These are phyloP conservation scores for Gentiana macrophylla DNA, from an alignment of 257 asterid genomes.

Conservation along the genomic window DNA sequence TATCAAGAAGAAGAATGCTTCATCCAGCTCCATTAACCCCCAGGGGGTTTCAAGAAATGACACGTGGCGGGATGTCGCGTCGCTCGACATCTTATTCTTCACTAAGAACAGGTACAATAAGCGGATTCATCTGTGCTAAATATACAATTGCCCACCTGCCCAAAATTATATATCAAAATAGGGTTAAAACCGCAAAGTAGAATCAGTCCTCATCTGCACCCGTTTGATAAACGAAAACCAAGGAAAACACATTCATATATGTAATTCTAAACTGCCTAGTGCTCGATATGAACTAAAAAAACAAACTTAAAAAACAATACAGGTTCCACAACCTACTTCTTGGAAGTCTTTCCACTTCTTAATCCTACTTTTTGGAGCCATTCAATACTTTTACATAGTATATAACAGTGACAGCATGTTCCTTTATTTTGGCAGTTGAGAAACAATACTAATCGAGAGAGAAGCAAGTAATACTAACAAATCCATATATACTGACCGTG, in stretches of 20 bases:
- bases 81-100: conserved; percentile 36
- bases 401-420: too few species aligned
- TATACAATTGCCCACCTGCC: conserved; percentile 91
- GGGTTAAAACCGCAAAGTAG: not conserved
- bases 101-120: conserved; percentile 69
- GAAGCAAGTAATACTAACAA: too few species aligned
- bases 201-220: not conserved
- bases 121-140: conserved; percentile 87
- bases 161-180: conserved; percentile 8
- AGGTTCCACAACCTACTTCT: too few species aligned
- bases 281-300: not conserved
- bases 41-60: conserved; percentile 7
- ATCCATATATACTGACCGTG: too few species aligned
- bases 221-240: not conserved
- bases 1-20: conserved; percentile 8
- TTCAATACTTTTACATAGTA: too few species aligned
- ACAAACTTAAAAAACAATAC: too few species aligned
- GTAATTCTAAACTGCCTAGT: too few species aligned
- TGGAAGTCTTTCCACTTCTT: too few species aligned
- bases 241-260: not conserved
- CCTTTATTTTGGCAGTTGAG: too few species aligned
- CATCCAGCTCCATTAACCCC: conserved; percentile 3
- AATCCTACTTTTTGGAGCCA: too few species aligned
- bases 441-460: too few species aligned
- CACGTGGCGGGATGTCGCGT: conserved; percentile 8